Base-by-base conservation (phyloP, 441 rosid genomes). In the Cnidoscolus chayamansa region DNA sequence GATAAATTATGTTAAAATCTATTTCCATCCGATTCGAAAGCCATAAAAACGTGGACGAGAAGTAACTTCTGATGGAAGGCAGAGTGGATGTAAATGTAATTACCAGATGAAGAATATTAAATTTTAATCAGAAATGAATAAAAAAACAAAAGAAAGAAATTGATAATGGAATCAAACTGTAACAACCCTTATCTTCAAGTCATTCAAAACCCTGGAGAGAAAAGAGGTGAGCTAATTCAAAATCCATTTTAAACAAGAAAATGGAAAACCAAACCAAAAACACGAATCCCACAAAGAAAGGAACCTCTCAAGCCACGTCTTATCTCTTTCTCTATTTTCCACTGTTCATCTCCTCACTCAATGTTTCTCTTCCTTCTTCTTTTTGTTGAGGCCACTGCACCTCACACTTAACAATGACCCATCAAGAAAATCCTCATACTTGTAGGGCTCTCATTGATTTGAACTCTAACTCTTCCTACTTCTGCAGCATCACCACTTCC, bases 301-400 rank as follows among this genome's bases (percentile, higher is more conserved):
- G 48, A 49, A 69, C 54, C 54, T 43, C 57, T 10, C 47, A 35
- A 5, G 37, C 75, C 83, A 66, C 83, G 65, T 72, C 19, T 19
- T 15, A 15, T 13, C 7, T 5, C 45, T 40, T 7, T 43, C 12
- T 11, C 17, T 15, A 17, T 11, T 57, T 68, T 20, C 48, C 54
- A 8, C 59, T 17, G 4, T 40, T 40, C 56, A 13, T 40, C 20
- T 25, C 25, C 62, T 35, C 62, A 31, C 7, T 15, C 69, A 51
- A 56, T 71, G 47, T 68, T 49, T 60, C 35, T 4, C 13, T 17
- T 59, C 40, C 20, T 40, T 47, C 65, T 40, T n/a, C 10, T 50
- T 35, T 31, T 32, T 32, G 9, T 25, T 16, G 32, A 30, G 13
- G 65, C 62, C 25, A 5, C 7, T 6, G 16, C n/a, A 70, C 16